Base-by-base conservation (phyloP, 495 filamentous ascomycete genomes). In the Umbilicaria muhlenbergii region DNA sequence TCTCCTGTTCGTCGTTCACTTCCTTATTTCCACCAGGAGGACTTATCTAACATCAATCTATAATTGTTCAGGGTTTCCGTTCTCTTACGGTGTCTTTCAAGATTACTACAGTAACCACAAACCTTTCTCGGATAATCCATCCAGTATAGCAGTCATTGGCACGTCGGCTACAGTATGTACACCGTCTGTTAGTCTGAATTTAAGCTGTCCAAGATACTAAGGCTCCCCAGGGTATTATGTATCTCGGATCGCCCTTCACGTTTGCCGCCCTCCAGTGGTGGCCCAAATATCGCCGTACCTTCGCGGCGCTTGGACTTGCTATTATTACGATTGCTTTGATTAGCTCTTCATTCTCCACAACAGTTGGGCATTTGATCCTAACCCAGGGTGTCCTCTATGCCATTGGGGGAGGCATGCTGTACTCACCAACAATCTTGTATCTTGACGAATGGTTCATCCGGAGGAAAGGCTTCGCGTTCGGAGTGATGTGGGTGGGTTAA, bases 1-100 rank as follows among this genome's bases (percentile, higher is more conserved):
- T 28, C 24, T 6, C 24, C 24, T 7, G 24, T 28, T 28, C 24
- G 8, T 6, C 24, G 24, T 28, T 8, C 24, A 10, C 24, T 6
- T 28, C 8, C 4, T 28, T 28, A 6, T 8, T 28, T 28, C 6
- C 8, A 6, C 24, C 5, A 28, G 8, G 19, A 28, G 24, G 24
- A 28, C 8, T 28, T 10, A 28, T 28, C 24, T 28, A 28, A 28
- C 8, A 28, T 10, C 1, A 6, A 28, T 28, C 33, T 16, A 15
- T 43, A 17, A 15, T 34, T 14, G 24, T 5, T 24, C 41, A 80
- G 77, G 79, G 28, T 82, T 82, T 53, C 67, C 77, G 3, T 77
- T 73, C 47, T 67, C 74, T 0, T 83, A 70, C 44, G 76, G 76
- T 31, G 56, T 78, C 11, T 78, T 78, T 38, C 71, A 78, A 47